Conservation (phyloP, 164 flowering plant genomes). For the Nelumbo lutea region DNA sequence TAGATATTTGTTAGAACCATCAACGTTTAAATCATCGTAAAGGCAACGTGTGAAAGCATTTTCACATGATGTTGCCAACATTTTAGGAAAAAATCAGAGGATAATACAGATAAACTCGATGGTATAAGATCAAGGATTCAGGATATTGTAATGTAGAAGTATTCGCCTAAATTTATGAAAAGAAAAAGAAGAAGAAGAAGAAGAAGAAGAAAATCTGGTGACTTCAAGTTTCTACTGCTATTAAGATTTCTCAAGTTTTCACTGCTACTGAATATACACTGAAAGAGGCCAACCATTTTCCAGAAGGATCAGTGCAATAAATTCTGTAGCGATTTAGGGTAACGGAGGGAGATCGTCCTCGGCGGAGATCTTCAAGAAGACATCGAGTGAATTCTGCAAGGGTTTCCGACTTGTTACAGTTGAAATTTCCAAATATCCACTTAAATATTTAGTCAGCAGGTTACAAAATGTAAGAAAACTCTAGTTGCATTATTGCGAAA, state of each 20-base stretch:
- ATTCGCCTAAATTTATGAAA: no score
- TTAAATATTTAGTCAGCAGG: neutral
- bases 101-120: no score
- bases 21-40: no score
- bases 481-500: neutral
- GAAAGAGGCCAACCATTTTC: slow-evolving; percentile 39
- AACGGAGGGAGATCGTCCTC: slow-evolving; percentile 40
- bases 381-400: slow-evolving; percentile 48
- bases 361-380: slow-evolving; percentile 46
- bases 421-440: neutral
- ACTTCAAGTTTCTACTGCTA: no score
- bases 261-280: neutral
- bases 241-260: neutral
- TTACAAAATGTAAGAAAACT: neutral
- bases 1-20: no score
- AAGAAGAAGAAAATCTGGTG: no score
- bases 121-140: no score
- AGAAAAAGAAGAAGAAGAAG: no score
- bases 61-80: no score
- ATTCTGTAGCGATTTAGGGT: slow-evolving; percentile 47
- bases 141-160: no score
- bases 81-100: no score
- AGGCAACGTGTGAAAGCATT: no score
- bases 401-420: neutral
- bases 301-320: slow-evolving; percentile 49